A percentile compares a stretch with the other conserved stretches of the same genome.
Evolutionary conservation across 768 basidiomycete species (phyloP).

Genomic region (Kwoniella heveanensis): DNA sequence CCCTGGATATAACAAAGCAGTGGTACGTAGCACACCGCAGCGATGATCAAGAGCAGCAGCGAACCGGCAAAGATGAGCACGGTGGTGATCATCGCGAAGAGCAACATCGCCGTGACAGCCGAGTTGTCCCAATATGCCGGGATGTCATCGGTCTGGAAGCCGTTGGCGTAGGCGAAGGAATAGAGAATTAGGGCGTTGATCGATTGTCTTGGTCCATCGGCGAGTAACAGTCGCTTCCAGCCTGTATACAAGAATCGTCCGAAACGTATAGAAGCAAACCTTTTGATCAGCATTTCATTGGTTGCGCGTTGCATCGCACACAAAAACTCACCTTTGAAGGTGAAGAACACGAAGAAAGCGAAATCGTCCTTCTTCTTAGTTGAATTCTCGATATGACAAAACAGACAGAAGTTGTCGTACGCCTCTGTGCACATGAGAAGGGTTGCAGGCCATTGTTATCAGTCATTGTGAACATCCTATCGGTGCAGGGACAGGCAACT

Average conservation of each 20-base stretch:
- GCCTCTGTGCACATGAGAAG: too few species aligned
- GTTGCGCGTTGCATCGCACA: neutral
- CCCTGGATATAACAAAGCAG: constrained; percentile 93
- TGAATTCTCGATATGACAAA: constrained; percentile 91
- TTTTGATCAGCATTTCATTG: neutral
- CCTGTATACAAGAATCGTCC: constrained; percentile 57
- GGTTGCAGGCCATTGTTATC: too few species aligned
- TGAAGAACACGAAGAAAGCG: constrained; percentile 99
- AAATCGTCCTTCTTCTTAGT: constrained; percentile 96
- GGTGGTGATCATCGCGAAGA: constrained; percentile 87
- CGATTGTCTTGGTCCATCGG: constrained; percentile 93
- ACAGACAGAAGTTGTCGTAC: constrained; percentile 98
- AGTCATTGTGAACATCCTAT: too few species aligned
- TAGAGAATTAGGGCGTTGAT: constrained; percentile 98
- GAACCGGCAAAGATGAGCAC: constrained; percentile 83
- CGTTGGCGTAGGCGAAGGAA: constrained; percentile 74
- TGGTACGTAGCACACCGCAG: constrained; percentile 88
- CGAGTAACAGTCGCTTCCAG: constrained; percentile 84
- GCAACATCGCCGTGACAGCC: constrained; percentile 76
- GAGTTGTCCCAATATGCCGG: constrained; percentile 61
- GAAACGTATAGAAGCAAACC: neutral
- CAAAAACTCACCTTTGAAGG: constrained; percentile 78
- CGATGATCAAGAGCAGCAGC: constrained; percentile 74
- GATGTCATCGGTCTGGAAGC: constrained; percentile 70
- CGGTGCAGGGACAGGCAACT: constrained; percentile 51